Conservation (phyloP, 2,329 filamentous ascomycete genomes). For the Lachnellula suecica region DNA sequence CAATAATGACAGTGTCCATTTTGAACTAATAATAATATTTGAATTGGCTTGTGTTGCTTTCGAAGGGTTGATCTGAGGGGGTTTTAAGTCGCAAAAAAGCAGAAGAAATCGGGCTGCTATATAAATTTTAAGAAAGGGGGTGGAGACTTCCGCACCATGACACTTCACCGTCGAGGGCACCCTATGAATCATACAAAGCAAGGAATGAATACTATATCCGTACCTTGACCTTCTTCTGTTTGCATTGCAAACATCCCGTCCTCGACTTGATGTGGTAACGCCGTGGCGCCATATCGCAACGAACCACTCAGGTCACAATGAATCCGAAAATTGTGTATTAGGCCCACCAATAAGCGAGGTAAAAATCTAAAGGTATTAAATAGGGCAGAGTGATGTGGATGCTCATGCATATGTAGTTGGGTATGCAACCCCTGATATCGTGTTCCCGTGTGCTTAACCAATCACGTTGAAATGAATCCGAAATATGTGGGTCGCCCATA, state of each 20-base stretch:
- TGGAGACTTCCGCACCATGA: background rate
- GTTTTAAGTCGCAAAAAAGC: background rate
- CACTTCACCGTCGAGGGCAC: background rate
- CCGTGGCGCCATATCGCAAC: background rate
- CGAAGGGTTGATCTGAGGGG: background rate
- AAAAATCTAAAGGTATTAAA: too few relatives aligned
- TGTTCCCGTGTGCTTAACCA: too few relatives aligned
- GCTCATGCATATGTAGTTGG: too few relatives aligned
- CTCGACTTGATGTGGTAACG: slow-evolving; percentile 22
- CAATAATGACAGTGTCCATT: slow-evolving; percentile 8
- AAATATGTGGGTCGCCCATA: too few relatives aligned
- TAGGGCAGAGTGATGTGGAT: too few relatives aligned
- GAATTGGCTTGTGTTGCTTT: background rate
- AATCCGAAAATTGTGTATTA: too few relatives aligned
- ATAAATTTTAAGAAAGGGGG: background rate
- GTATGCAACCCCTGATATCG: too few relatives aligned
- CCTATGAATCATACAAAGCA: background rate
- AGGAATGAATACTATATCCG: background rate
- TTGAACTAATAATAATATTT: background rate
- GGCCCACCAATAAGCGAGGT: too few relatives aligned
- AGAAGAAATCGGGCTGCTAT: background rate
- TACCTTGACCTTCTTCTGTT: slow-evolving; percentile 30
- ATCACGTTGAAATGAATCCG: too few relatives aligned
- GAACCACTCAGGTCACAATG: too few relatives aligned
- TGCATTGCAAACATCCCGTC: slow-evolving; percentile 29